A percentile compares a stretch with the other conserved stretches of the same genome.
Conservation (phyloP, 805 yeast species). For the Teunomyces cretensis region DNA sequence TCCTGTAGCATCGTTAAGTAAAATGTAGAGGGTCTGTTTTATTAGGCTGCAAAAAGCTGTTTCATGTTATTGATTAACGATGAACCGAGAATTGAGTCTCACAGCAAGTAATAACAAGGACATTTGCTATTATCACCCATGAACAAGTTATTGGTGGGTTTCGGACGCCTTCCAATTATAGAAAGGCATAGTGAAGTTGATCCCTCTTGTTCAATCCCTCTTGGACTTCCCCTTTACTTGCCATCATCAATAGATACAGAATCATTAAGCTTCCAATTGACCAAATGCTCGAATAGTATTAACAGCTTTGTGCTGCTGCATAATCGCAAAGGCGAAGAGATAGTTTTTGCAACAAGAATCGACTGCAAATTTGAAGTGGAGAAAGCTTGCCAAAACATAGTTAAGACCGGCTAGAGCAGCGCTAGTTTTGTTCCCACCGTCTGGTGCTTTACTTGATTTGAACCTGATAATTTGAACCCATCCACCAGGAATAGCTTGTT, state of each 20-base stretch:
- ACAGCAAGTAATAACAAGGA: conserved; percentile 66
- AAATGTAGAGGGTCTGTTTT: too few species aligned
- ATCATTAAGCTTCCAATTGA: conserved; percentile 56
- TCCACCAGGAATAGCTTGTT: conserved; percentile 44
- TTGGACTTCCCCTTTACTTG: conserved; percentile 66
- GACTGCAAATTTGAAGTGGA: conserved; percentile 9
- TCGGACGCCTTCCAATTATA: conserved; percentile 78
- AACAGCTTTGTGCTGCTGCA: conserved; percentile 83
- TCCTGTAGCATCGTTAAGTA: too few species aligned
- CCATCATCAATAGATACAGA: conserved; percentile 54
- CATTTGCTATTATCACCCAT: conserved; percentile 45
- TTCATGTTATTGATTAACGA: too few species aligned
- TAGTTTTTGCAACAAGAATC: conserved; percentile 61
- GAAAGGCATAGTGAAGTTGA: conserved; percentile 83
- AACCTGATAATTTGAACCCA: conserved; percentile 24
- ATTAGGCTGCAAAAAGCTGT: too few species aligned
- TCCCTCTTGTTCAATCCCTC: conserved; percentile 73
- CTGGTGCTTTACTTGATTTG: conserved; percentile 30
- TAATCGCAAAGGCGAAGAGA: conserved; percentile 86
- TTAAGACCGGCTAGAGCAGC: conserved; percentile 50
- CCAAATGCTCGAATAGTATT: conserved; percentile 53
- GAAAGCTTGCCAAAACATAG: conserved; percentile 55
- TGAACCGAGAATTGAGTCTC: conserved; percentile 62
- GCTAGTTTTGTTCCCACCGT: conserved; percentile 54
- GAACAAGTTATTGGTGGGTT: conserved; percentile 63